Base-by-base conservation (phyloP, 257 asterid species). In the Fraxinus quadrangulata region DNA sequence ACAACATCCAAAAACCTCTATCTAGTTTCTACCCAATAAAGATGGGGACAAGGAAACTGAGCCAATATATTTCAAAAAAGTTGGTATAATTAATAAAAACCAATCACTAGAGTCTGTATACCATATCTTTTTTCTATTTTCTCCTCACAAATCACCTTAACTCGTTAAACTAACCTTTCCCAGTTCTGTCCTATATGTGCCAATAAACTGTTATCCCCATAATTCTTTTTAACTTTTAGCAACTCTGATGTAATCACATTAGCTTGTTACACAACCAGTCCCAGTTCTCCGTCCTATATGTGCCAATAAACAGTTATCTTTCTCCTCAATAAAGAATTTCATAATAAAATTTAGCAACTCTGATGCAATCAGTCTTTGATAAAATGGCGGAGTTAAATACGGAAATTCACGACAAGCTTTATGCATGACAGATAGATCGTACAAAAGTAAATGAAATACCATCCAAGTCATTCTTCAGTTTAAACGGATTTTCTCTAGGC, bases 1-100 rank as follows among this genome's bases (percentile, higher is more conserved):
- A 73, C 78, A 49, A 68, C 68, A 54, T 51, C 21, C 65, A 79
- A 31, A 23, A 33, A 28, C 75, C 21, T 37, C 75, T 28, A 30
- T 37, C 75, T 19, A 21, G 78, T 26, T 2, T 42, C 49, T 42
- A 67, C 26, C 63, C 5, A 56, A 21, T 6, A 68, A 31, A 49
- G 47, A 21, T 16, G 19, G 61, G 73, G 67, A 75, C 1, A 30
- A 4, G 75, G 63, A 42, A 74, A 31, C 33, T 24, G 69, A 63
- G 17, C 69, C 34, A 26, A 19, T 23, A 31, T n/a, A 28, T 30
- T 36, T 26, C n/a, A 34, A 37, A 54, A 49, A 75, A 70, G 47
- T 12, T 7, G 11, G 36, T 10, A 63, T 3, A 2, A 23, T 10
- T 11, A 26, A 21, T 34, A 68, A 10, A 59, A 59, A 63, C n/a